Evolutionary conservation across 371 early-diverging fungal species (phyloP).

Genomic region (Actinomucor elegans): DNA sequence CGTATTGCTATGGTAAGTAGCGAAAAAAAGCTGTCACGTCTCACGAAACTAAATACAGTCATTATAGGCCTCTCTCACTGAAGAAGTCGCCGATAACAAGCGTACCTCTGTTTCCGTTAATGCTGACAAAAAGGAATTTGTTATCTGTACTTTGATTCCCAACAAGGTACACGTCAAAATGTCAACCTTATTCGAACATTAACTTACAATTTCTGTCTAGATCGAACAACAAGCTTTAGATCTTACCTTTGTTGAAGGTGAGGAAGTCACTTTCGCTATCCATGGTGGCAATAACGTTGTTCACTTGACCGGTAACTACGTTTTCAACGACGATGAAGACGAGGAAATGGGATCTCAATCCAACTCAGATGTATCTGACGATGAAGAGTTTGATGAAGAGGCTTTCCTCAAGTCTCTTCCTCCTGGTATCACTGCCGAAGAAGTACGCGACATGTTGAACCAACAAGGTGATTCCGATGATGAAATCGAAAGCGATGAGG

Average conservation of each 20-base stretch:
- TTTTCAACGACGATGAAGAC: conserved; percentile 41
- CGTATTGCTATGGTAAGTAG: conserved; percentile 68
- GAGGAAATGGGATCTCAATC: conserved; percentile 37
- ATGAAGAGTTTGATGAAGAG: conserved; percentile 47
- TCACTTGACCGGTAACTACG: conserved; percentile 80
- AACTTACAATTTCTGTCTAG: conserved; percentile 1
- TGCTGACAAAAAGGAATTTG: conserved; percentile 71
- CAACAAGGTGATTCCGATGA: conserved; percentile 41
- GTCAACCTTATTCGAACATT: no score
- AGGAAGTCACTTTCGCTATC: conserved; percentile 73
- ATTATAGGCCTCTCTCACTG: conserved; percentile 75
- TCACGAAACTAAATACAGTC: neutral
- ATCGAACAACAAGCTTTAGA: conserved; percentile 77
- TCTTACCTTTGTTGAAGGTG: conserved; percentile 75
- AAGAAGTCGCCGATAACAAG: conserved; percentile 45
- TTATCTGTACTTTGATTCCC: conserved; percentile 77
- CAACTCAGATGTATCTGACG: conserved; percentile 27
- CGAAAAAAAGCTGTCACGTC: neutral
- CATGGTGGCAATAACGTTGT: conserved; percentile 57
- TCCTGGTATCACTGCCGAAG: conserved; percentile 3
- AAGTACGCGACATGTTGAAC: conserved; percentile 10
- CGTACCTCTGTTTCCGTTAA: conserved; percentile 69
- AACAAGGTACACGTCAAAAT: conserved; percentile 49
- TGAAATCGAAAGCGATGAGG: conserved; percentile 32
- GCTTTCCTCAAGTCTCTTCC: conserved; percentile 26